A percentile compares a stretch with the other conserved stretches of the same genome.
Conservation (phyloP, 2,329 filamentous ascomycete genomes). For the Cladosporium sp. region DNA sequence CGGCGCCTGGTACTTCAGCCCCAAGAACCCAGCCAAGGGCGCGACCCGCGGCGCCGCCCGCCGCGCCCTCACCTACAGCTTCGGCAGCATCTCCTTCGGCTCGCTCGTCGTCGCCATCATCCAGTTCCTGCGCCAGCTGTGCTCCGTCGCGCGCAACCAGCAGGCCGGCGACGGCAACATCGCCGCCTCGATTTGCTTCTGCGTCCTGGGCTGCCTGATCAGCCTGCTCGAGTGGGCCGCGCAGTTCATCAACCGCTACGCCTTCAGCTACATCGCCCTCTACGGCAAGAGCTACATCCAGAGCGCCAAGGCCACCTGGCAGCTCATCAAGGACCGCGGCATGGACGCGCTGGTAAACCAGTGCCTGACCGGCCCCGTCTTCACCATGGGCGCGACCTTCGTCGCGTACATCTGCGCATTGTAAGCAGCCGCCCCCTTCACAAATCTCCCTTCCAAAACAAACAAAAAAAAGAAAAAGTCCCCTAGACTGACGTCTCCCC, state of each 20-base stretch:
- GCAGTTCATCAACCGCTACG: slow-evolving; percentile 71
- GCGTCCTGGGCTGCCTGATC: slow-evolving; percentile 70
- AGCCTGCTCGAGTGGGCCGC: slow-evolving; percentile 76
- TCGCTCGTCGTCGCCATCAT: slow-evolving; percentile 82
- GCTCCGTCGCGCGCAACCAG: slow-evolving; percentile 66
- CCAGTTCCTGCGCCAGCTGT: slow-evolving; percentile 74
- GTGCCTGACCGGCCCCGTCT: slow-evolving; percentile 59
- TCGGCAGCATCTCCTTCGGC: slow-evolving; percentile 83
- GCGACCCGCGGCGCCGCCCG: slow-evolving; percentile 78
- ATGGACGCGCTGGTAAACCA: slow-evolving; percentile 87
- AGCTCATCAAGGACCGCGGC: slow-evolving; percentile 64
- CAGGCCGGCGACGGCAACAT: slow-evolving; percentile 63
- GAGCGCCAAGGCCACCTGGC: slow-evolving; percentile 85
- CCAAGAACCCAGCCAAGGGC: slow-evolving; percentile 62
- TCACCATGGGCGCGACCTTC: slow-evolving; percentile 61
- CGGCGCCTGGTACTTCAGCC: slow-evolving; percentile 85
- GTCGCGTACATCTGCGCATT: slow-evolving; percentile 77
- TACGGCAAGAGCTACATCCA: slow-evolving; percentile 85
- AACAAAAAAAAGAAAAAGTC: neutral
- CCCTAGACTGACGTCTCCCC: neutral
- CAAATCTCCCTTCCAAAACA: neutral
- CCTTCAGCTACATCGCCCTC: slow-evolving; percentile 72
- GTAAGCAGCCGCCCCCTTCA: neutral
- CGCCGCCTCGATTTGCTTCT: slow-evolving; percentile 61
- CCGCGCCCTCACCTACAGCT: slow-evolving; percentile 80